A percentile compares a stretch with the other conserved stretches of the same genome.
Conservation (phyloP, 768 basidiomycete species). For the Cystofilobasidium macerans region DNA sequence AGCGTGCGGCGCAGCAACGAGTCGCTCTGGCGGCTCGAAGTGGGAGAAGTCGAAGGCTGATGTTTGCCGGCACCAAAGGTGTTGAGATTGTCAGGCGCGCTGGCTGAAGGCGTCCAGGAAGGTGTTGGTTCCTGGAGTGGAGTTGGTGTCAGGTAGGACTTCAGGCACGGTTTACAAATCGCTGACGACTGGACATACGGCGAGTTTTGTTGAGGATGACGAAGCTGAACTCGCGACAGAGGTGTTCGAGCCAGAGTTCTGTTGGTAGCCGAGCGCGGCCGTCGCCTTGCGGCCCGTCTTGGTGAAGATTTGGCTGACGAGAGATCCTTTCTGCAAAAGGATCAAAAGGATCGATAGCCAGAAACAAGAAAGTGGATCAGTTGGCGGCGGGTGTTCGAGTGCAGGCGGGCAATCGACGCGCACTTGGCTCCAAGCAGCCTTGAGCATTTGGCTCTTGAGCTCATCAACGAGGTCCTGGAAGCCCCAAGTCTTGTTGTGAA, state of each 20-base stretch:
- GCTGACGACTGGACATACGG: not conserved
- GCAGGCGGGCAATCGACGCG: too few species aligned
- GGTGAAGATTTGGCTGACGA: conserved; percentile 6
- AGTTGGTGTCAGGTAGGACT: not conserved
- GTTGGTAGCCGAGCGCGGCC: conserved; percentile 1
- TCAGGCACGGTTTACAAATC: too few species aligned
- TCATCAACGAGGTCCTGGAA: conserved; percentile 37
- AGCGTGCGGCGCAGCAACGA: not conserved
- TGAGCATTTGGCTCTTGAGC: conserved; percentile 29
- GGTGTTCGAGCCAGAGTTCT: not conserved
- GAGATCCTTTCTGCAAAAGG: not conserved
- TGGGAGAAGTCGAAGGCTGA: too few species aligned
- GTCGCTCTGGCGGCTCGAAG: not conserved
- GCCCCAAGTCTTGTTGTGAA: conserved; percentile 40
- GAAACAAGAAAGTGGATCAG: not conserved
- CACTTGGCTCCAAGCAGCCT: conserved; percentile 1
- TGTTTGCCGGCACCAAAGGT: not conserved
- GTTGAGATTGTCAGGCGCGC: not conserved
- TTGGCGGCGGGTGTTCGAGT: too few species aligned
- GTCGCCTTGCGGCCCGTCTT: not conserved
- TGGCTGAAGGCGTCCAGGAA: not conserved
- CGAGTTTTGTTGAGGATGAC: not conserved
- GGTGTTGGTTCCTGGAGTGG: not conserved
- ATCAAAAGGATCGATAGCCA: too few species aligned
- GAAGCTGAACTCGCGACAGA: not conserved